phyloP scores from a whole-genome alignment of 108 stramenopile genomes.

The Cyclotella kingstonii region DNA sequence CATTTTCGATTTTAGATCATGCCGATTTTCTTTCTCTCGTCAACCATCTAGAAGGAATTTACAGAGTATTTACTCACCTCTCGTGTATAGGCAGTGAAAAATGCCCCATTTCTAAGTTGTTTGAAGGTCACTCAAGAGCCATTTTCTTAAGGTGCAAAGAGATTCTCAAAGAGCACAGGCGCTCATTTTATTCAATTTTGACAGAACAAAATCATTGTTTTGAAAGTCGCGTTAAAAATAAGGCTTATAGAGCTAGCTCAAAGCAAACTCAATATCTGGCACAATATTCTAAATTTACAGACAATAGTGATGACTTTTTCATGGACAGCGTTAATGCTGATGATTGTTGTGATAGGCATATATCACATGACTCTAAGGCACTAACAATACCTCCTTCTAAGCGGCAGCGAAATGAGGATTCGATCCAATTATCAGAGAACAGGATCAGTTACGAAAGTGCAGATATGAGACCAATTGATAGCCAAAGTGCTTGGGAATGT shows the following conservation, averaged over 20 bases:
- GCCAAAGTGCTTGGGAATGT: conserved; percentile 32
- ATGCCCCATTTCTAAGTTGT: conserved; percentile 6
- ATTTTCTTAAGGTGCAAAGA: conserved; percentile 28
- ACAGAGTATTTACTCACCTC: conserved; percentile 24
- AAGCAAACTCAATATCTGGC: conserved; percentile 1
- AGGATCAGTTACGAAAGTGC: neutral
- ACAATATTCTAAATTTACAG: conserved; percentile 7
- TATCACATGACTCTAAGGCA: neutral
- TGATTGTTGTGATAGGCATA: neutral
- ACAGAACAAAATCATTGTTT: conserved; percentile 1
- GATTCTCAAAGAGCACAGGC: conserved; percentile 29
- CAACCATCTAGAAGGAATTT: conserved; percentile 36
- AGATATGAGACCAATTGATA: conserved; percentile 13
- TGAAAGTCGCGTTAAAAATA: conserved; percentile 1
- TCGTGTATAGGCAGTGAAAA: conserved; percentile 10
- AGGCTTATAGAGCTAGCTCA: conserved; percentile 15
- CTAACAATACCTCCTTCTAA: conserved; percentile 27
- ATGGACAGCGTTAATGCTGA: conserved; percentile 17
- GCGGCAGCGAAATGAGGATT: conserved; percentile 28
- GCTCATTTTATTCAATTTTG: neutral
- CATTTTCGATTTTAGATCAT: conserved; percentile 15
- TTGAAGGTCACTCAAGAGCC: conserved; percentile 23
- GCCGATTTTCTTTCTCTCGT: conserved; percentile 24
- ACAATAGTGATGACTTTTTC: conserved; percentile 39
- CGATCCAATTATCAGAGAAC: conserved; percentile 1